Conservation (phyloP, 2,329 filamentous ascomycete species). For the Beauveria sp. region DNA sequence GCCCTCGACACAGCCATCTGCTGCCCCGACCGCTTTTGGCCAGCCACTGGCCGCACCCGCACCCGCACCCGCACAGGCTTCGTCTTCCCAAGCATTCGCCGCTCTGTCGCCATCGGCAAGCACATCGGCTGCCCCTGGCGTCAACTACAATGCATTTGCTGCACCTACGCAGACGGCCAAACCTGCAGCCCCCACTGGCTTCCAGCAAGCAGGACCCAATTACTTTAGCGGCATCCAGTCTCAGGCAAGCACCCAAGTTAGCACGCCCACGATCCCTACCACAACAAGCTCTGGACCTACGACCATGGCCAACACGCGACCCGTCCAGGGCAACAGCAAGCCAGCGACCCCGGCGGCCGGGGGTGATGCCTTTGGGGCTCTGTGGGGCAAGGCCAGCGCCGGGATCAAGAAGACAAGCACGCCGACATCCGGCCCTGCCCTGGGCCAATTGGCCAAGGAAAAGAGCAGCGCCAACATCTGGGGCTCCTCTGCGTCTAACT, state of each 20-base stretch:
- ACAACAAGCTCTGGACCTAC: conserved; percentile 28
- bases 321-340: conserved; percentile 42
- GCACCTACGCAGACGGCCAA: conserved; percentile 28
- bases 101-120: conserved; percentile 66
- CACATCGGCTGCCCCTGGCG: conserved; percentile 44
- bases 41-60: conserved; percentile 71
- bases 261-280: conserved; percentile 18
- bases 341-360: conserved; percentile 47
- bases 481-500: conserved; percentile 55
- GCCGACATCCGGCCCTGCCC: conserved; percentile 59
- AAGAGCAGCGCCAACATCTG: conserved; percentile 93
- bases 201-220: conserved; percentile 76
- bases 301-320: conserved; percentile 40
- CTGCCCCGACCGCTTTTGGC: conserved; percentile 67
- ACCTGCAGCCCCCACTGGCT: conserved; percentile 52
- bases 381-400: conserved; percentile 71
- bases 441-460: conserved; percentile 95
- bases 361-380: conserved; percentile 80
- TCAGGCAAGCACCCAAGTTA: conserved; percentile 15
- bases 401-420: conserved; percentile 67
- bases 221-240: conserved; percentile 82
- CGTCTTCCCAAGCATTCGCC: conserved; percentile 71
- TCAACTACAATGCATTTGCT: conserved; percentile 51
- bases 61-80: conserved; percentile 43
- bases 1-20: conserved; percentile 45